Evolutionary conservation across 2,329 filamentous ascomycete species (phyloP).

Genomic region (Penicillium carneum): DNA sequence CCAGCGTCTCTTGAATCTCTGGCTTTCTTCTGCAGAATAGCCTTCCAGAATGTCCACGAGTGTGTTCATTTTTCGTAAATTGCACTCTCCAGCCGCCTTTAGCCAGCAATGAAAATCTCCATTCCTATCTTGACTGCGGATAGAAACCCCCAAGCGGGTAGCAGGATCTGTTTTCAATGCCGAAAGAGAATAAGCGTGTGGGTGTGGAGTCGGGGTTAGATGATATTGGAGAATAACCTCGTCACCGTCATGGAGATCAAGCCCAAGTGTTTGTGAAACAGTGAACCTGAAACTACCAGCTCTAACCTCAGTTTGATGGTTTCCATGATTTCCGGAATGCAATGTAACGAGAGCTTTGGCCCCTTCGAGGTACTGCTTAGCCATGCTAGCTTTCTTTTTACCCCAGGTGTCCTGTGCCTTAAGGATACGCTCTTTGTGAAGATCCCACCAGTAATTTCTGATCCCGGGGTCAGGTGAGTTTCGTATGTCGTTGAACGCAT

Average conservation of each 20-base stretch:
- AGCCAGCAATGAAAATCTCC: background rate
- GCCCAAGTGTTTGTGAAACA: background rate
- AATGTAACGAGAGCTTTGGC: background rate
- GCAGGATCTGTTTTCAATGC: background rate
- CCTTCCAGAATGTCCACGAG: slow-evolving; percentile 8
- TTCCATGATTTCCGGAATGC: background rate
- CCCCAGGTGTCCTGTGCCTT: background rate
- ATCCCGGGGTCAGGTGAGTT: slow-evolving; percentile 5
- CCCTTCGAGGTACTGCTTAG: background rate
- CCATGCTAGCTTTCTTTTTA: background rate
- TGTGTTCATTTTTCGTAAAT: slow-evolving; percentile 6
- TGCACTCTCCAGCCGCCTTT: background rate
- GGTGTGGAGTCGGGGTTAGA: background rate
- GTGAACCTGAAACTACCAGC: slow-evolving; percentile 2
- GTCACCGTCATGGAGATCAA: background rate
- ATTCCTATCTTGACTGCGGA: background rate
- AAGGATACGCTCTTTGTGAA: background rate
- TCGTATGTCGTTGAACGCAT: slow-evolving; percentile 5
- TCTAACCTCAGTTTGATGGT: background rate
- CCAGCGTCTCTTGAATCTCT: background rate
- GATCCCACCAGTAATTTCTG: background rate
- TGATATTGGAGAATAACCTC: background rate
- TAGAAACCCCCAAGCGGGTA: slow-evolving; percentile 1
- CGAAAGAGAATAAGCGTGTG: background rate
- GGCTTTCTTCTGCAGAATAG: background rate